Base-by-base conservation (phyloP, 2,329 filamentous ascomycete species). In the Pezicula neosporulosa region DNA sequence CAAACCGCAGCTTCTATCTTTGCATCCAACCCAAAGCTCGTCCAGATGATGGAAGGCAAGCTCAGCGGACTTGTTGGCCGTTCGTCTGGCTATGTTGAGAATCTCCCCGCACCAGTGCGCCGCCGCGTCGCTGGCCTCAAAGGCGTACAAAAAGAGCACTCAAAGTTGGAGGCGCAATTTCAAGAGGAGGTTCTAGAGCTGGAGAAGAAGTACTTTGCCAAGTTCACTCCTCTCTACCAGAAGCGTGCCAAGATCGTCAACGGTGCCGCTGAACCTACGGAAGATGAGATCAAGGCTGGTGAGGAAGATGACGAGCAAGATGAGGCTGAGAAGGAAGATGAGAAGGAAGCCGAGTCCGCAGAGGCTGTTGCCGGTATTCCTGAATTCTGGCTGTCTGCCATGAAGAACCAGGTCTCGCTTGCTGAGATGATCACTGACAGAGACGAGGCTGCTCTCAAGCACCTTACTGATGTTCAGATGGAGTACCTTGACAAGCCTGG, bases 121-220 rank as follows among this genome's bases (percentile, higher is more conserved):
- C 90, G 89, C 70, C 92, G 94, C 68, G 93, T 99, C 60, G 86
- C 92, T 56, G 95, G 94, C 62, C 81, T 99, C 57, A 97, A 97
- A 78, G 95, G 93, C 62, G 91, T 99, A 63, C 94, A 99, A 76
- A 97, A 97, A 76, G 92, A 97, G 66, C 94, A 99, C 77, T 90
- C 93, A 56, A 97, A 97, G 77, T 86, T 99, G 64, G 95, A 99
- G 80, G 90, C 91, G 49, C 87, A 97, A 74, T 97, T 99, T 74
- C 95, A 99, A 72, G 92, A 97, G 73, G 95, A 97, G 76, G 92
- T 99, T 56, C 82, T 99, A 53, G 87, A 97, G 73, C 83, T 99
- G 27, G 94, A 99, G 82, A 99, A 99, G 84, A 97, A 97, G 77
- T 99, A 96, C 76, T 97, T 97, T 66, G 90, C 89, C 75, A 97